Evolutionary conservation across 169 alveolate genomes (phyloP), one percentile per base, ranked within the genome.

Genomic region (Condylostoma magnum): DNA sequence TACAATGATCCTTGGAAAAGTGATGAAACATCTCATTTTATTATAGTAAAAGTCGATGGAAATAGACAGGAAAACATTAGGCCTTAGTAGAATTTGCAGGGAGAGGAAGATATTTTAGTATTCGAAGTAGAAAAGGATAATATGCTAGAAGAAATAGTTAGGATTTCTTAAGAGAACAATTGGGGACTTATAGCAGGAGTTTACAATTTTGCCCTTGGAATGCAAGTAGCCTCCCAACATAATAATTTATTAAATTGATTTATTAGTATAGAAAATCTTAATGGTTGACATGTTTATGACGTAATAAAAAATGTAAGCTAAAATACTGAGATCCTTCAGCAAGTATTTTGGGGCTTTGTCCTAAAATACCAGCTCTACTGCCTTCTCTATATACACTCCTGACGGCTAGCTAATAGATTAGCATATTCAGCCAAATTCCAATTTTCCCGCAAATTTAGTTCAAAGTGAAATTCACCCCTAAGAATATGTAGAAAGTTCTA

Each of bases 301-400:
- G n/a, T n/a, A n/a, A n/a, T n/a, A n/a, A 41, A 41, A 41, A 10
- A 41, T 41, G 48, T 15, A 41, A 41, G 15, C 10, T 10, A 41
- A 15, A 15, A 15, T 15, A 15, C 48, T 41, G 15, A 41, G 48
- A 15, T 15, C 15, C 10, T 41, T 41, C 48, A 41, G 48, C 15
- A 10, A 41, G 48, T 44, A n/a, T 44, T 20, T 67, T 6, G 76
- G 76, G 27, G 83, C 92, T 44, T 79, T 90, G 20, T 96, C 90
- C 70, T 92, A 88, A 51, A 95, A 96, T 46, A 91, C 96, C 44
- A 95, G 91, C 56, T 91, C 96, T 6, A 91, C 95, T 15, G 48
- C 95, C 48, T 74, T 92, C 67, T 55, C 85, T 27, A 67, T 91
- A 67, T 91, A 77, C 51, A 89, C 86, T 55, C 76, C 74, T 4